A percentile compares a stretch with the other conserved stretches of the same genome.
Evolutionary conservation across 805 yeast genomes (phyloP).

Genomic region (Barnettozyma siamensis): DNA sequence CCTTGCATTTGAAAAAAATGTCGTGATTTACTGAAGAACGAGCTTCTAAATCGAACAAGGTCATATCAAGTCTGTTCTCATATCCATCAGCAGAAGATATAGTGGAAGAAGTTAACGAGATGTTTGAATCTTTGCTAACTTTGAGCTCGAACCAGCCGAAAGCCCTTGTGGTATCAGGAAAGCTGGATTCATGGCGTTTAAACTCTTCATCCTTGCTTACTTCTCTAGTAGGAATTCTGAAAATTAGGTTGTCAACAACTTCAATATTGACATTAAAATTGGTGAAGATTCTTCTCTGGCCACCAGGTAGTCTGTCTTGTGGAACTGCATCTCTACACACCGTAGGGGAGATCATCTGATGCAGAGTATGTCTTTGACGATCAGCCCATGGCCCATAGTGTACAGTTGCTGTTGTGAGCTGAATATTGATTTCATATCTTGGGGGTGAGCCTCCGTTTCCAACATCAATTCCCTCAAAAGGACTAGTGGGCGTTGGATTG

Average conservation of each 20-base stretch:
- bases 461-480: conserved; percentile 44
- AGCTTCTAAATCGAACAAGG: conserved; percentile 52
- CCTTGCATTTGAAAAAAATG: conserved; percentile 56
- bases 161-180: conserved; percentile 45
- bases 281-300: conserved; percentile 48
- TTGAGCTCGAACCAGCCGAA: conserved; percentile 92
- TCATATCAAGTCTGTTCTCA: conserved; percentile 41
- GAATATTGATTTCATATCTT: conserved; percentile 53
- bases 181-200: conserved; percentile 25
- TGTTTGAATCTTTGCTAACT: conserved; percentile 45
- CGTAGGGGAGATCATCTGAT: conserved; percentile 61
- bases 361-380: conserved; percentile 66
- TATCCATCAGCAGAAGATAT: conserved; percentile 53
- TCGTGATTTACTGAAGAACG: conserved; percentile 89
- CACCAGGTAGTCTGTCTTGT: conserved; percentile 37
- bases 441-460: conserved; percentile 59
- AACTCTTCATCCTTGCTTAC: conserved; percentile 63
- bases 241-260: conserved; percentile 57
- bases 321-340: conserved; percentile 52
- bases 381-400: conserved; percentile 97
- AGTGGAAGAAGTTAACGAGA: conserved; percentile 42
- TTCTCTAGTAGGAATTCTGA: conserved; percentile 82
- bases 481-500: conserved; percentile 25
- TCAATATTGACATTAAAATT: conserved; percentile 50
- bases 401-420: conserved; percentile 53